phyloP scores from a whole-genome alignment of 148 eudicot genomes.

The Vaccinium macrocarpon region DNA sequence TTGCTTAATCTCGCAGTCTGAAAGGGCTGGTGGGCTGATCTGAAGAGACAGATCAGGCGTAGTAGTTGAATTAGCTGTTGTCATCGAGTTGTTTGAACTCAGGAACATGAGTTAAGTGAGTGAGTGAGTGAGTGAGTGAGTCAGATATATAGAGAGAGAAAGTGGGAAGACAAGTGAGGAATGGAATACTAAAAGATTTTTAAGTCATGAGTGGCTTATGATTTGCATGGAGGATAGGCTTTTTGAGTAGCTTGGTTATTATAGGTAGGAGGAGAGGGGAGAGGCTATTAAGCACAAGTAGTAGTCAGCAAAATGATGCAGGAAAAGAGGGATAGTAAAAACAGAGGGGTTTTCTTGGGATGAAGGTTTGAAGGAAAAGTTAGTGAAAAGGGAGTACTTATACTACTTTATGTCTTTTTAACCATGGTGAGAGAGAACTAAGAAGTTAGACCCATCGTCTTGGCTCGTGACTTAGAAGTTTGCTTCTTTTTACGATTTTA shows the following conservation, averaged over 20 bases:
- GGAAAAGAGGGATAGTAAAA: slow-evolving; percentile 9
- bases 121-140: background rate
- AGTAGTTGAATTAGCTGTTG: background rate
- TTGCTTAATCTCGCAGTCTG: slow-evolving; percentile 21
- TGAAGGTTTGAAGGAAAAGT: slow-evolving; percentile 34
- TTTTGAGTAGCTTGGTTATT: slow-evolving; percentile 14
- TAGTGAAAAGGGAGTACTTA: slow-evolving; percentile 27
- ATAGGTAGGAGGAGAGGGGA: no score
- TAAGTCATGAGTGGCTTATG: slow-evolving; percentile 84
- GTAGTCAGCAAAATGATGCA: slow-evolving; percentile 18
- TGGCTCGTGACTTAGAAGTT: no score
- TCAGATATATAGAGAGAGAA: background rate
- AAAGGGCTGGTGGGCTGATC: slow-evolving; percentile 56
- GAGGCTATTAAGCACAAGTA: slow-evolving; percentile 3
- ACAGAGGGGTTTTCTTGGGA: slow-evolving; percentile 21
- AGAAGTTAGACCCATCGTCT: no score
- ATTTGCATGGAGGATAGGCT: slow-evolving; percentile 57
- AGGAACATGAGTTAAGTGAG: slow-evolving; percentile 3
- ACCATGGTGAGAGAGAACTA: slow-evolving; percentile 21
- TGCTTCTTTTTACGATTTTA: no score
- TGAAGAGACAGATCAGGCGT: slow-evolving; percentile 74
- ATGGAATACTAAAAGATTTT: background rate
- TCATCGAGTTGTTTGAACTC: slow-evolving; percentile 27
- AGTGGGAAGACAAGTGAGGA: background rate
- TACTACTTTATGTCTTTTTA: slow-evolving; percentile 27